These are phyloP conservation scores for Micromonas commoda DNA, from an alignment of 139 green algal species.

Conservation along the genomic window DNA sequence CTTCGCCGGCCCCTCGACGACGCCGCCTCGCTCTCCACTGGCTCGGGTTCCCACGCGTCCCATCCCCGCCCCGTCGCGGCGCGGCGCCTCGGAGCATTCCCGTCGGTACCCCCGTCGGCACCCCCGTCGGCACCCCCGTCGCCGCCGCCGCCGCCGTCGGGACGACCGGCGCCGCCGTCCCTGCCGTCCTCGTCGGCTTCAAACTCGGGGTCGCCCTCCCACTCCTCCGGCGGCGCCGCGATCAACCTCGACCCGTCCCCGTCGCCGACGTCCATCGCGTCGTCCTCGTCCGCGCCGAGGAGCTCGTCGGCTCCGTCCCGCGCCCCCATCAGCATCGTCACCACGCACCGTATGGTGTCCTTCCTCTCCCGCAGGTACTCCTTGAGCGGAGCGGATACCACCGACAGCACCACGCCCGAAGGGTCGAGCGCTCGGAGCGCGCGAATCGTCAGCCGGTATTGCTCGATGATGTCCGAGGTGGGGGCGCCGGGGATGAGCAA, in stretches of 20 bases:
- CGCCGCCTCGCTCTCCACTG: constrained; percentile 35
- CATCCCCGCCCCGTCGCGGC: neutral
- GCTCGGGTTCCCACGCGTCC: constrained; percentile 42
- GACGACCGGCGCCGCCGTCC: neutral
- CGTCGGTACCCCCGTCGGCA: neutral
- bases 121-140: neutral
- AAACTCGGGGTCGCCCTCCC: constrained; percentile 7
- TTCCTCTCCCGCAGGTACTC: constrained; percentile 59
- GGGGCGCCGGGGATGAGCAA: constrained; percentile 83
- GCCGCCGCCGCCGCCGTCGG: neutral
- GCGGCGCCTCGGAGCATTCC: neutral
- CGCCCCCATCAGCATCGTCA: constrained; percentile 83
- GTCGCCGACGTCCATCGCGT: neutral
- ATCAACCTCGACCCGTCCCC: neutral
- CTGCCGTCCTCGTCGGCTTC: constrained; percentile 8
- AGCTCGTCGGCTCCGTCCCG: neutral
- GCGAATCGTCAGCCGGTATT: constrained; percentile 80
- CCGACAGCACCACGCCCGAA: constrained; percentile 64
- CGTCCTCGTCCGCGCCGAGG: constrained; percentile 4
- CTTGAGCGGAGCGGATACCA: constrained; percentile 63
- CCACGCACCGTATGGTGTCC: constrained; percentile 88
- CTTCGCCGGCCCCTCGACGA: neutral
- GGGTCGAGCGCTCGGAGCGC: constrained; percentile 49
- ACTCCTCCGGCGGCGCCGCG: neutral
- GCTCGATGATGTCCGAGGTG: constrained; percentile 79